Evolutionary conservation across 495 filamentous ascomycete genomes (phyloP).

Genomic region (Xylaria cubensis): DNA sequence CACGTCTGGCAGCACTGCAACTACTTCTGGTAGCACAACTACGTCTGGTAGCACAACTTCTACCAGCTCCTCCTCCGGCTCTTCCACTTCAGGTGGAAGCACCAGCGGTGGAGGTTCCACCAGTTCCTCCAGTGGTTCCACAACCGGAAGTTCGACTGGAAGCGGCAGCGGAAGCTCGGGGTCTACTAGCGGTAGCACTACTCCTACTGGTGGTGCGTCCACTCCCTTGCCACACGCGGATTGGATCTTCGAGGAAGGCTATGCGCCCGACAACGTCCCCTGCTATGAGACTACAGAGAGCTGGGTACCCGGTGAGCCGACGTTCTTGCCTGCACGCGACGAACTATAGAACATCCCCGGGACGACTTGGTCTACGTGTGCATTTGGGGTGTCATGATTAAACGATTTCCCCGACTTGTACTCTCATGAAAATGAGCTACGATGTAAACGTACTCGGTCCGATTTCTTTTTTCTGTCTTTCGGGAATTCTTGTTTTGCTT

Average conservation of each 20-base stretch:
- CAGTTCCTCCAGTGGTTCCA: background rate
- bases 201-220: background rate
- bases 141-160: background rate
- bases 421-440: background rate
- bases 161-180: background rate
- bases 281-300: conserved; percentile 8
- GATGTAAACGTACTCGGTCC: background rate
- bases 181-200: background rate
- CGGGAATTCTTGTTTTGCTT: background rate
- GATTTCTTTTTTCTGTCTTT: background rate
- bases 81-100: background rate
- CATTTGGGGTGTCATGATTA: background rate
- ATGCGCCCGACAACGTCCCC: conserved; percentile 9
- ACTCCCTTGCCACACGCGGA: background rate
- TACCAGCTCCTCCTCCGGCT: background rate
- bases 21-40: background rate
- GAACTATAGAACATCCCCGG: background rate
- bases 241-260: background rate
- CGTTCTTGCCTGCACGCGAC: conserved; percentile 1
- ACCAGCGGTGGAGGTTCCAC: no score
- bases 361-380: background rate
- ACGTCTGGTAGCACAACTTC: background rate
- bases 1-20: background rate
- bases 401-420: background rate
- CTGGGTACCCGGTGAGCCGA: conserved; percentile 5